Conservation (phyloP, 176 grass and related monocot species). For the Zea mays region DNA sequence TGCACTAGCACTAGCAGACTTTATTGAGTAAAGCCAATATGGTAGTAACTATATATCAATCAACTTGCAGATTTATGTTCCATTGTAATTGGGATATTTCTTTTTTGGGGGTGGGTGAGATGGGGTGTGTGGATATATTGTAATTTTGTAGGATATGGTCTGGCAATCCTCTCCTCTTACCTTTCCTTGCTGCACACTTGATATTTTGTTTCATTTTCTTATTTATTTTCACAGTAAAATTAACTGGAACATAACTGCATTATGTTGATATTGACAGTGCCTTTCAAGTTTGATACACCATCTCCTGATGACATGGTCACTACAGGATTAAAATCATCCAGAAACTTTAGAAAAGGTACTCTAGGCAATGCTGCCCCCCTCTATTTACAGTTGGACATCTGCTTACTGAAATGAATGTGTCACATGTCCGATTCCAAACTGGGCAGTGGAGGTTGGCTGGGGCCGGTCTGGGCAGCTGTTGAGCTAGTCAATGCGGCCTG, state of each 20-base stretch:
- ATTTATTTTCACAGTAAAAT: conserved; percentile 22
- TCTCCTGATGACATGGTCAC: conserved; percentile 85
- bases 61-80: background rate
- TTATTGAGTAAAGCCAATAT: conserved; percentile 17
- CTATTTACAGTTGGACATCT: background rate
- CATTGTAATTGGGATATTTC: no score
- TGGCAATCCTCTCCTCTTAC: background rate
- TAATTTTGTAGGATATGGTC: background rate
- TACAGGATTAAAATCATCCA: conserved; percentile 60
- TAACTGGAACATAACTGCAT: conserved; percentile 37
- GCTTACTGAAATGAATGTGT: no score
- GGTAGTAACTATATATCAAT: background rate
- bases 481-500: no score
- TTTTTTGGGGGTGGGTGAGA: background rate
- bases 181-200: background rate
- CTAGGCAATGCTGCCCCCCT: background rate
- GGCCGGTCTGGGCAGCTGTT: no score
- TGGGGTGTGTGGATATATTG: background rate
- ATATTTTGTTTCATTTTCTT: background rate
- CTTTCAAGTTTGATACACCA: conserved; percentile 89
- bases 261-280: conserved; percentile 57
- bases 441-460: no score
- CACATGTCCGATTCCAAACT: no score
- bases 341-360: conserved; percentile 59
- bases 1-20: background rate